A percentile compares a stretch with the other conserved stretches of the same genome.
phyloP scores from a whole-genome alignment of 805 yeast genomes.

The Starmerella geochares region DNA sequence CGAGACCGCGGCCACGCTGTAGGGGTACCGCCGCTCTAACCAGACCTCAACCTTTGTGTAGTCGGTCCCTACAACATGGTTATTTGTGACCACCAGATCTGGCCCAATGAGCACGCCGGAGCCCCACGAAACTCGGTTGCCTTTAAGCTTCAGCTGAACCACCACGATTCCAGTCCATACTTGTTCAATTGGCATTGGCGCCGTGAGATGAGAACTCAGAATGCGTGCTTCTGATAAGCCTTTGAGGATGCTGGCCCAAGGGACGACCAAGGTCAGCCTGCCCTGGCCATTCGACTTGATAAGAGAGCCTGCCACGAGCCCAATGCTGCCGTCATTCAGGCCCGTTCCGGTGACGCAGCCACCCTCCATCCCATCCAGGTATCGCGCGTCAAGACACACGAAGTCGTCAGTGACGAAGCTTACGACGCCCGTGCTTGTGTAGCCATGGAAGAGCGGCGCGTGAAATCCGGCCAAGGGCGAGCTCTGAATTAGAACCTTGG shows the following conservation, averaged over 20 bases:
- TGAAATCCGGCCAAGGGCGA: slow-evolving; percentile 32
- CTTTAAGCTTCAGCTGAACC: slow-evolving; percentile 17
- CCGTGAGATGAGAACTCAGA: neutral
- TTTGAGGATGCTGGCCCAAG: slow-evolving; percentile 26
- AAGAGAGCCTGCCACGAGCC: slow-evolving; percentile 29
- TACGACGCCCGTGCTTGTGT: slow-evolving; percentile 27
- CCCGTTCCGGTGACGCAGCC: slow-evolving; percentile 22
- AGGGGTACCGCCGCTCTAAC: slow-evolving; percentile 13
- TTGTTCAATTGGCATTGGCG: neutral
- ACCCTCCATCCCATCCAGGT: slow-evolving; percentile 34
- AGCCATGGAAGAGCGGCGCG: slow-evolving; percentile 31
- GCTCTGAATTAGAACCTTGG: slow-evolving; percentile 21
- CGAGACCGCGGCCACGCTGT: slow-evolving; percentile 15
- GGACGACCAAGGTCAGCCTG: slow-evolving; percentile 26
- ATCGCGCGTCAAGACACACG: slow-evolving; percentile 29
- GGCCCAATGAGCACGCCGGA: slow-evolving; percentile 31
- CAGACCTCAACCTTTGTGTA: slow-evolving; percentile 8
- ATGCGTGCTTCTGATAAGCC: neutral
- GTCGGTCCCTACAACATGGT: slow-evolving; percentile 29
- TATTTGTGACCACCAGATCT: slow-evolving; percentile 29
- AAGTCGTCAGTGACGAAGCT: slow-evolving; percentile 17
- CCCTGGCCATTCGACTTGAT: slow-evolving; percentile 30
- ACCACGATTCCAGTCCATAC: slow-evolving; percentile 20
- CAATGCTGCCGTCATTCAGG: slow-evolving; percentile 20
- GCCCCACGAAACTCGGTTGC: slow-evolving; percentile 31